Base-by-base conservation (phyloP, 2,329 filamentous ascomycete species). In the Talaromyces sp. region DNA sequence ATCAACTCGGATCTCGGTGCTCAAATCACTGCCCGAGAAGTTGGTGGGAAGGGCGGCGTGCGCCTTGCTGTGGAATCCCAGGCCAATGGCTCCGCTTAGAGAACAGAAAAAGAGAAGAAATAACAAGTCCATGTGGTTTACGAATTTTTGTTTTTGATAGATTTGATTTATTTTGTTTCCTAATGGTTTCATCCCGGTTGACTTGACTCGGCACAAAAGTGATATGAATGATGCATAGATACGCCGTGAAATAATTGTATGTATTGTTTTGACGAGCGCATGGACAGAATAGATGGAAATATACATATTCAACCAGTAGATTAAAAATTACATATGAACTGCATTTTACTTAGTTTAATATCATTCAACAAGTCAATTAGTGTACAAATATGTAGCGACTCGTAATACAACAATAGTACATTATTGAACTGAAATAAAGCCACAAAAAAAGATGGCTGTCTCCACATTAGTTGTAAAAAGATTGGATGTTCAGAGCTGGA, bases 41-140 rank as follows among this genome's bases (percentile, higher is more conserved):
- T 96, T 54, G 92, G 93, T 65, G 89, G 86, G 62, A 93, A 96
- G 81, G 89, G 89, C 50, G 92, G 91, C 66, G 86, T 94, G 62
- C 82, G 91, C 67, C 91, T 90, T 54, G 74, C 70, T 57, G 71
- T 85, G 54, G 80, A 81, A 64, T 74, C 73, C 38, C 67, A 70
- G 61, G 61, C 68, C 54, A 73, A 77, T 63, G 73, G 74, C 48
- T 69, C 65, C 64, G 69, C 67, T 53, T 70, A 52, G 17, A 51
- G 29, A 17, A 51, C 14, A 57, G 9, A 31, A 31, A 31, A 31
- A 31, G 11, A 10, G 17, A 14, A 35, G 1, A 9, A 35, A 35
- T 14, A 4, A 43, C 56, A 52, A 52, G 27, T 26, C 27, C 24
- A 52, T 46, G 48, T 8, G 14, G 10, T 52, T 52, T 11, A 29